These are phyloP conservation scores for Cryptococcus sp. DNA, from an alignment of 1,284 basidiomycete genomes.

Conservation along the genomic window DNA sequence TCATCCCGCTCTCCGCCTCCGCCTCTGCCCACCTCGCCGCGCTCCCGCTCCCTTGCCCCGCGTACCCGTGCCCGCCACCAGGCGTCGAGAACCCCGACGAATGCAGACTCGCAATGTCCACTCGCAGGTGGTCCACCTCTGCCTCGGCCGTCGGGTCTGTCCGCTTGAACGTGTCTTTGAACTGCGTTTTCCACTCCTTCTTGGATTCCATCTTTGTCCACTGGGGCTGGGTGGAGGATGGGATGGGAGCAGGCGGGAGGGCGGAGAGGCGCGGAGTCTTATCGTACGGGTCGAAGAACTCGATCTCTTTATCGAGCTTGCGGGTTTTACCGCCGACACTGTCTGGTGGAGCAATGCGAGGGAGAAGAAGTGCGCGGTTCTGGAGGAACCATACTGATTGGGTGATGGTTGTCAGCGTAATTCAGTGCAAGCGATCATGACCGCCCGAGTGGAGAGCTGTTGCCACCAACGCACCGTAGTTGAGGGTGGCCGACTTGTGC, in stretches of 20 bases:
- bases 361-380: constrained; percentile 46
- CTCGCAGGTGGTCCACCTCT: constrained; percentile 39
- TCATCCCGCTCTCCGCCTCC: constrained; percentile 9
- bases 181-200: constrained; percentile 40
- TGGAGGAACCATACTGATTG: constrained; percentile 82
- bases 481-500: constrained; percentile 79
- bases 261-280: constrained; percentile 51
- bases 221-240: constrained; percentile 46
- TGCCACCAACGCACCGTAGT: constrained; percentile 64
- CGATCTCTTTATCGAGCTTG: constrained; percentile 45
- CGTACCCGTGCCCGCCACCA: constrained; percentile 43
- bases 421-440: neutral
- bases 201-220: constrained; percentile 52
- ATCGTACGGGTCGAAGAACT: constrained; percentile 51
- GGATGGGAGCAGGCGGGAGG: constrained; percentile 54
- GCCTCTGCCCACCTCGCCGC: constrained; percentile 33
- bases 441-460: neutral
- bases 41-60: constrained; percentile 38
- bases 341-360: constrained; percentile 47
- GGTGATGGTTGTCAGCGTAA: neutral
- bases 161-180: constrained; percentile 41
- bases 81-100: constrained; percentile 72
- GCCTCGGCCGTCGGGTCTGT: constrained; percentile 33
- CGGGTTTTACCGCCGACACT: constrained; percentile 45
- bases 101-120: constrained; percentile 44